Percentiles rank a stretch among this genome's conserved stretches.
phyloP scores from a whole-genome alignment of 2,329 filamentous ascomycete species.

The Monosporascus sp. region DNA sequence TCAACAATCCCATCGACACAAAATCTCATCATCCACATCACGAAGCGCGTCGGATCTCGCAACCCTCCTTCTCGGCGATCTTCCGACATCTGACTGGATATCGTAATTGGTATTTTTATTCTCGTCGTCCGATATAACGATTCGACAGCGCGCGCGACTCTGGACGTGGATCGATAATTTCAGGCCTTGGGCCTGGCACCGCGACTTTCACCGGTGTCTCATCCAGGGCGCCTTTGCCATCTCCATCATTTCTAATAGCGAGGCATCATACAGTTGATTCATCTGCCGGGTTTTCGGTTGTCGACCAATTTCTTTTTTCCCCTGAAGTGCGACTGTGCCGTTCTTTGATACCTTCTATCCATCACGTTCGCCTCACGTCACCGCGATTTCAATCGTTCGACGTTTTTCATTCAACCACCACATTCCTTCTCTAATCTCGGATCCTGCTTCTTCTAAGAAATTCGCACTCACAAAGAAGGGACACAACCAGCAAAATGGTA shows the following conservation, averaged over 20 bases:
- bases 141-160: slow-evolving; percentile 10
- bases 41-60: slow-evolving; percentile 49
- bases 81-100: slow-evolving; percentile 29
- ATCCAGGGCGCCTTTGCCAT: slow-evolving; percentile 20
- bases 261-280: not conserved
- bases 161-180: slow-evolving; percentile 26
- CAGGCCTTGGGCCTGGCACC: slow-evolving; percentile 33
- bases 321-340: slow-evolving; percentile 7
- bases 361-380: too few relatives aligned
- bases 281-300: slow-evolving; percentile 10
- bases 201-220: not conserved
- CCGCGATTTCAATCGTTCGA: too few relatives aligned
- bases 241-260: too few relatives aligned
- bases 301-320: slow-evolving; percentile 14
- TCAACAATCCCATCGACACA: slow-evolving; percentile 26
- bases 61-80: slow-evolving; percentile 26
- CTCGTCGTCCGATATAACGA: slow-evolving; percentile 10
- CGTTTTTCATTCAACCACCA: not conserved
- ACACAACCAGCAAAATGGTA: not conserved
- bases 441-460: not conserved
- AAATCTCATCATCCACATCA: slow-evolving; percentile 43
- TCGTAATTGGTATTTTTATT: slow-evolving; percentile 32
- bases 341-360: too few relatives aligned
- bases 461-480: not conserved
- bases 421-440: not conserved